A percentile compares a stretch with the other conserved stretches of the same genome.
phyloP scores from a whole-genome alignment of 352 stramenopile species.

The Phytophthora sp. region DNA sequence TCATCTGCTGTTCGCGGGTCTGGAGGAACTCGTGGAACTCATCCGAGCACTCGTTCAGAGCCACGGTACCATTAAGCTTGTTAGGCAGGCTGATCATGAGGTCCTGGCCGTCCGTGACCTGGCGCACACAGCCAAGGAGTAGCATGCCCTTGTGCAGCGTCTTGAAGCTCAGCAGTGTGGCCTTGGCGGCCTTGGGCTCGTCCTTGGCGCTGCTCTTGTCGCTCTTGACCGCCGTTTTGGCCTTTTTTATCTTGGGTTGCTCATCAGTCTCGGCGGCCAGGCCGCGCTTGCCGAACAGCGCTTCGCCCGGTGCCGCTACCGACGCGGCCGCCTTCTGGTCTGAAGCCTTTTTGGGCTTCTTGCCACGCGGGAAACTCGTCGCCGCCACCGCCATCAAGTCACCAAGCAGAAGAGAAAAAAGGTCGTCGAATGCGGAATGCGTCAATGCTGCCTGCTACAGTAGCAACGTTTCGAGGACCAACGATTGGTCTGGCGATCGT shows the following conservation, averaged over 20 bases:
- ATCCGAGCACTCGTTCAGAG: slow-evolving; percentile 77
- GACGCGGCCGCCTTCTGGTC: slow-evolving; percentile 46
- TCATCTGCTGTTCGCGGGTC: slow-evolving; percentile 29
- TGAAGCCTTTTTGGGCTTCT: slow-evolving; percentile 50
- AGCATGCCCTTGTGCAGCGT: slow-evolving; percentile 66
- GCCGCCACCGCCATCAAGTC: slow-evolving; percentile 30
- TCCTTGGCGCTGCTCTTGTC: slow-evolving; percentile 12
- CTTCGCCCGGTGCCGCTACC: slow-evolving; percentile 31
- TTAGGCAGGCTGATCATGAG: slow-evolving; percentile 92
- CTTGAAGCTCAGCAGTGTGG: slow-evolving; percentile 71
- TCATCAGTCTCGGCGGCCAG: slow-evolving; percentile 39
- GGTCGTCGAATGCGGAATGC: slow-evolving; percentile 18
- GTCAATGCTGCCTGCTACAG: slow-evolving; percentile 5
- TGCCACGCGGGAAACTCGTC: slow-evolving; percentile 76
- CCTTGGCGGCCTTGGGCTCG: slow-evolving; percentile 45
- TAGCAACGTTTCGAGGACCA: slow-evolving; percentile 28
- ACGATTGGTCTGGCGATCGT: slow-evolving; percentile 18
- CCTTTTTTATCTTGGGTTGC: slow-evolving; percentile 37
- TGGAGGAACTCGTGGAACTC: slow-evolving; percentile 64
- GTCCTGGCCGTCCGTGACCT: slow-evolving; percentile 85
- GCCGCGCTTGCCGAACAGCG: slow-evolving; percentile 83
- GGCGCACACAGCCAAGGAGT: slow-evolving; percentile 89
- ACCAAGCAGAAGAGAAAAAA: neutral
- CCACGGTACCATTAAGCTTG: slow-evolving; percentile 93
- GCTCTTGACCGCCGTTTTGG: slow-evolving; percentile 30